Evolutionary conservation across 768 basidiomycete species (phyloP), one percentile per base, ranked within the genome.

Genomic region (Cyclocybe cylindracea): DNA sequence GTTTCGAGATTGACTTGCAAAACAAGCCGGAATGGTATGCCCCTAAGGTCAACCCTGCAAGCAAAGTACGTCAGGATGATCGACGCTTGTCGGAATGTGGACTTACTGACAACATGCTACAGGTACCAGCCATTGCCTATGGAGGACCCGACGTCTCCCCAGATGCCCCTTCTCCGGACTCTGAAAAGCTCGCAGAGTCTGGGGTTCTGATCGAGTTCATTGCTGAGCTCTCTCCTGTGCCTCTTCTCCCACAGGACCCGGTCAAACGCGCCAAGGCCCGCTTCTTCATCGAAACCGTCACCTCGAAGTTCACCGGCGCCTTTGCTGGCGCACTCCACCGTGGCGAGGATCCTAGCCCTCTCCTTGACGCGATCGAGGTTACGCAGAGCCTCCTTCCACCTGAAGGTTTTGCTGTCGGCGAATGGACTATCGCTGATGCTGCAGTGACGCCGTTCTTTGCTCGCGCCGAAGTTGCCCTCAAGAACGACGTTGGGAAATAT

Each of bases 11-110:
- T 42, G 83, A 87, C 57, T 66, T 89, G 10, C 44, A 51, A 56
- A 83, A 84, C 70, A 89, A 88, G 68, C 86, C 86, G 1, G 81
- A 78, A 44, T 87, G 85, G 86, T 87, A 85, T 61, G 79, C 79
- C 0, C 75, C 78, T 0, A 76, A 82, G 52, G 78, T 89, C 36
- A 89, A 88, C 66, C 82, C 81, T 1, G 84, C 78, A 0, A 79
- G 79, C 69, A 87, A 86, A 77, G 86, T 84, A 58, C 11, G 62
- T 38, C 14, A 16, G 16, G 2, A 44, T 18, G 9, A 10, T 14
- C 4, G 38, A 14, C 24, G 2, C 14, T 19, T 3, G 13, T 14
- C 11, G n/a, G 11, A 36, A 34, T 24, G 10, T 8, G 19, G 38
- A 42, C 9, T 5, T 46, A 8, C 32, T 29, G 39, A n/a, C 10